Percentiles rank a stretch among this genome's conserved stretches.
These are phyloP conservation scores for Aspergillus sclerotiicarbonarius DNA, from an alignment of 495 filamentous ascomycete genomes.

Conservation along the genomic window DNA sequence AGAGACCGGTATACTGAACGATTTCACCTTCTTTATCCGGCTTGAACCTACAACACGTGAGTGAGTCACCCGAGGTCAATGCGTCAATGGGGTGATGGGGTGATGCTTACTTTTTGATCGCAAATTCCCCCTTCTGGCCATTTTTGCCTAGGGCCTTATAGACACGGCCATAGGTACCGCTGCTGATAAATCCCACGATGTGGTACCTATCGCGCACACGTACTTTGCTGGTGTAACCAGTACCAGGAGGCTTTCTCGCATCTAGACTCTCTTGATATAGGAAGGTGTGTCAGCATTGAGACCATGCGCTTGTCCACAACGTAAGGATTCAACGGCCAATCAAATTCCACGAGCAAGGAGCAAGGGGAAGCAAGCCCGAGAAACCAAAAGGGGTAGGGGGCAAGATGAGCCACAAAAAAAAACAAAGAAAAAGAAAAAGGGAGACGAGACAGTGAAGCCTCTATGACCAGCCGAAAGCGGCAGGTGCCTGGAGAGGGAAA, in stretches of 20 bases:
- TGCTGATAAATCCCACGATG: conserved; percentile 96
- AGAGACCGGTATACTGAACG: conserved; percentile 94
- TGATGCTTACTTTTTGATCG: conserved; percentile 78
- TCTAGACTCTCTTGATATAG: conserved; percentile 35
- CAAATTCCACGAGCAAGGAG: background rate
- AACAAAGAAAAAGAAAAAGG: no score
- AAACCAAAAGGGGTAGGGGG: background rate
- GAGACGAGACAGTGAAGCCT: background rate
- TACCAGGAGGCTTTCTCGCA: conserved; percentile 40
- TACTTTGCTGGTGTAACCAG: conserved; percentile 78
- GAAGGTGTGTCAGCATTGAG: conserved; percentile 9
- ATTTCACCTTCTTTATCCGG: conserved; percentile 97
- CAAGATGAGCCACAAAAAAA: background rate
- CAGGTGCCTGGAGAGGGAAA: conserved; percentile 23
- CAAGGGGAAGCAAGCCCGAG: background rate
- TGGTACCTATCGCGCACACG: conserved; percentile 88
- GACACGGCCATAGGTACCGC: conserved; percentile 97
- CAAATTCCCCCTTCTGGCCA: conserved; percentile 74
- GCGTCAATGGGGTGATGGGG: background rate
- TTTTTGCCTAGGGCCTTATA: conserved; percentile 90
- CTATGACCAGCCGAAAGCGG: conserved; percentile 12
- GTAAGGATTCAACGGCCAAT: background rate
- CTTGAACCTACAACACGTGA: conserved; percentile 70
- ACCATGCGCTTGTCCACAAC: background rate
- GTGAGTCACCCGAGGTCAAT: conserved; percentile 16